These are phyloP conservation scores for Suhomyces chickasaworum DNA, from an alignment of 1,139 yeast species.

Conservation along the genomic window DNA sequence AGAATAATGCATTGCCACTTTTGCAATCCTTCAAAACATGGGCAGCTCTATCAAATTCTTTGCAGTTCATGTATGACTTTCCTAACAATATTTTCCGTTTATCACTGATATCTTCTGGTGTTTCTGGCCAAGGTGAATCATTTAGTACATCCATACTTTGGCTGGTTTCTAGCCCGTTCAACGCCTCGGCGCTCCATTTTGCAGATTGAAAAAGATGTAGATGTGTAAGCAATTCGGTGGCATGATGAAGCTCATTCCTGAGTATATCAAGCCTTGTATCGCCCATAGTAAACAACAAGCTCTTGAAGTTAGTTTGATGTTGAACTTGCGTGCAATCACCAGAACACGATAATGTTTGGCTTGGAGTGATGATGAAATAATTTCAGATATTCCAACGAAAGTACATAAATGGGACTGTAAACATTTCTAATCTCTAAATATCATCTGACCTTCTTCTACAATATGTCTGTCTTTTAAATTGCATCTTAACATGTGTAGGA, in stretches of 20 bases:
- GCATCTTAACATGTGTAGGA: too few species aligned
- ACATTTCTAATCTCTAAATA: too few species aligned
- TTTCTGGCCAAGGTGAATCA: background rate
- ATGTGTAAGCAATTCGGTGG: constrained; percentile 31
- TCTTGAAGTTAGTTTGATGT: background rate
- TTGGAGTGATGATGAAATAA: background rate
- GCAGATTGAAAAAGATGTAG: constrained; percentile 67
- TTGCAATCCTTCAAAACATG: constrained; percentile 53
- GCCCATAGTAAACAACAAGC: constrained; percentile 6
- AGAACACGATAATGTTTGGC: background rate
- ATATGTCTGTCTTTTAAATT: too few species aligned
- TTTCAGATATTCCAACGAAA: too few species aligned
- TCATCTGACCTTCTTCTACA: too few species aligned
- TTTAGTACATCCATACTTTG: background rate
- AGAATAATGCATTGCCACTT: constrained; percentile 60
- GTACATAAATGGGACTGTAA: too few species aligned
- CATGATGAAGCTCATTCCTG: constrained; percentile 28
- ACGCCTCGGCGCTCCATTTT: constrained; percentile 84
- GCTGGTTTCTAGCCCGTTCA: constrained; percentile 41
- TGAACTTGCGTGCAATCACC: background rate
- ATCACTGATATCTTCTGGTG: constrained; percentile 34
- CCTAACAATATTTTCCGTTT: constrained; percentile 58
- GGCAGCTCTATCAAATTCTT: constrained; percentile 84
- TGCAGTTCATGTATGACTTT: constrained; percentile 73
- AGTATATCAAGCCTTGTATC: constrained; percentile 16